Base-by-base conservation (phyloP, 2,329 filamentous ascomycete species). In the Corynespora cassiicola region DNA sequence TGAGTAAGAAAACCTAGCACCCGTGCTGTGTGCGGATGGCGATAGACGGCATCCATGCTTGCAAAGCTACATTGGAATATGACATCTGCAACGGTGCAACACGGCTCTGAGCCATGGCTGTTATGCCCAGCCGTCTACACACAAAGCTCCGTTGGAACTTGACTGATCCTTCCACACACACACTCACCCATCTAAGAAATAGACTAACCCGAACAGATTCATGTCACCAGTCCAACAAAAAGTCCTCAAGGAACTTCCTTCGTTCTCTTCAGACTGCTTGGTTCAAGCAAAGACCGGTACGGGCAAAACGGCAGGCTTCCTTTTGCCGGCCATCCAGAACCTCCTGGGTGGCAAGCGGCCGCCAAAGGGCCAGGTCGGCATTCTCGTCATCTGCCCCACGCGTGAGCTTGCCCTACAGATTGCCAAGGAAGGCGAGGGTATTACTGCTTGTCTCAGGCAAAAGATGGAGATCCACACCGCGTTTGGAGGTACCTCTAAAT, bases 221-320 rank as follows among this genome's bases (percentile, higher is more conserved):
- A 78, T 79, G 76, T 75, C 75, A 6, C 75, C 77, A 3, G 78
- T 81, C 9, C 78, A 81, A 50, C 71, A 77, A 33, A 75, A 75
- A 54, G 76, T 79, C 5, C 61, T 81, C 39, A 74, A 66, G 3
- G 71, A 78, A 43, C 66, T 81, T 17, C 76, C 76, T 6, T 67
- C 58, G 24, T 72, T 73, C 58, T 69, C 68, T 24, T 72, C 71
- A 30, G 77, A 80, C 52, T 79, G 76, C 45, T 71, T 80, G 21
- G 79, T 79, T 20, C 77, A 79, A 47, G 73, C 74, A 21, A 75
- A 75, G 49, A 77, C 75, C 1, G 75, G 75, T 4, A 77, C 75
- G 1, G 75, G 75, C 37, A 77, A 77, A 52, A 77, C 75, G 4
- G 61, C 75, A 15, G 74, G 73, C 6, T 77, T 77, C 42, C 56